Base-by-base conservation (phyloP, 148 eudicot genomes). In the Camellia granthamiana region DNA sequence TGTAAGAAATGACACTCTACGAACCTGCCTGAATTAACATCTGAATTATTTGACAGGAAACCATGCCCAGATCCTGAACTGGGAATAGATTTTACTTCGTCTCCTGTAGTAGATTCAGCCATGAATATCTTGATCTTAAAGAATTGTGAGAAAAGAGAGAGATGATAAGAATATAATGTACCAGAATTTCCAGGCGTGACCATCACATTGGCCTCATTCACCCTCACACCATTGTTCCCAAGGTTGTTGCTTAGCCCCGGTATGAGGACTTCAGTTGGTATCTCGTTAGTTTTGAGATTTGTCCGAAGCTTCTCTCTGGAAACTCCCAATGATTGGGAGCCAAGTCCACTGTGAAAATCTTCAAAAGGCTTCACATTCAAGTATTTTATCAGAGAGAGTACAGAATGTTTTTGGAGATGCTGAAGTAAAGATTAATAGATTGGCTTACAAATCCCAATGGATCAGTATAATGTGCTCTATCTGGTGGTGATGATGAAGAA, bases 21-120 rank as follows among this genome's bases (percentile, higher is more conserved):
- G 89, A 62, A 92, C 99, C 95, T 70, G 66, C 85, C 88, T 63
- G 91, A 84, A 85, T 83, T 91, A 88, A 79, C 89, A 60, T 89
- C 94, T 61, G 91, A 88, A 77, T 77, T 84, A 83, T 86, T 84
- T 69, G 91, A 79, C 43, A 69, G 51, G 76, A 83, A 86, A 60
- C 79, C 91, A 58, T 79, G 81, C 76, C 88, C 95, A 76, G 89
- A 87, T 70, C 86, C 94, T 46, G 90, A 90, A 85, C 91, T 93
- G 70, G 85, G 89, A 62, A 88, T 75, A 67, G 93, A 86, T 81
- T 88, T 88, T 47, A 77, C 73, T 76, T 83, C 87, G 68, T 83
- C 79, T 80, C 90, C 97, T 92, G 86, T 69, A 76, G 67, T 49
- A 16, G 51, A 43, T 16, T 38, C 30, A 62, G n/a, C 51, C 69